phyloP scores from a whole-genome alignment of 164 flowering plant species.

The Warburgia ugandensis region DNA sequence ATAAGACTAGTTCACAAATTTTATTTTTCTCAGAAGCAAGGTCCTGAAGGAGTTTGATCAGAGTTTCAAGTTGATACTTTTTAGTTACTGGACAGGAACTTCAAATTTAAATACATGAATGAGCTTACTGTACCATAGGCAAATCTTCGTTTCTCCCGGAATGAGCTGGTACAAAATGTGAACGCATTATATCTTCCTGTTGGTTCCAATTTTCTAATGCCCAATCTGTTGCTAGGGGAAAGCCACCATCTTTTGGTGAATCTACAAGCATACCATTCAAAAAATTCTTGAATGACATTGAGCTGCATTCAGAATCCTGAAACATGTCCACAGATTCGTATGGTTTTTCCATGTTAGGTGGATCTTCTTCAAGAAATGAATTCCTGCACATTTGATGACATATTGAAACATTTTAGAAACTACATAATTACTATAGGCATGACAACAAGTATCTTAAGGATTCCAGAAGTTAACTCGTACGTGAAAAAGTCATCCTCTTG shows the following conservation, averaged over 20 bases:
- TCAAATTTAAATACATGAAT: background rate
- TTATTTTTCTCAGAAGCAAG: too few relatives aligned
- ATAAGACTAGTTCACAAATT: too few relatives aligned
- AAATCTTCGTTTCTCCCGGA: conserved; percentile 4
- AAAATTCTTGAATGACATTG: conserved; percentile 8
- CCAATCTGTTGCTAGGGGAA: conserved; percentile 18
- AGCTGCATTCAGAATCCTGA: conserved; percentile 11
- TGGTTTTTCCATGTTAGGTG: conserved; percentile 7
- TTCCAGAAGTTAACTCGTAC: conserved; percentile 40
- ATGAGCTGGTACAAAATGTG: background rate
- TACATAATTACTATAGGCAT: conserved; percentile 25
- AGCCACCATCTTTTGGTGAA: conserved; percentile 18
- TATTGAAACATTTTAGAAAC: conserved; percentile 12
- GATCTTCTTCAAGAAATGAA: conserved; percentile 32
- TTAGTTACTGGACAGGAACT: too few relatives aligned
- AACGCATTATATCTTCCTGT: conserved; percentile 1
- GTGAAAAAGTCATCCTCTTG: conserved; percentile 39
- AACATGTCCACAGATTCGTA: conserved; percentile 9
- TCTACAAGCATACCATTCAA: conserved; percentile 11
- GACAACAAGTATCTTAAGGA: conserved; percentile 29
- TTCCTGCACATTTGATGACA: conserved; percentile 29
- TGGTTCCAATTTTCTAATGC: conserved; percentile 11
- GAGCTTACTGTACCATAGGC: conserved; percentile 4
- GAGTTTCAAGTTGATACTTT: too few relatives aligned
- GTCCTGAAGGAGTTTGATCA: too few relatives aligned